Percentiles rank a stretch among this genome's conserved stretches.
phyloP scores from a whole-genome alignment of 1,284 basidiomycete genomes.

The Rugosomyces carneus region DNA sequence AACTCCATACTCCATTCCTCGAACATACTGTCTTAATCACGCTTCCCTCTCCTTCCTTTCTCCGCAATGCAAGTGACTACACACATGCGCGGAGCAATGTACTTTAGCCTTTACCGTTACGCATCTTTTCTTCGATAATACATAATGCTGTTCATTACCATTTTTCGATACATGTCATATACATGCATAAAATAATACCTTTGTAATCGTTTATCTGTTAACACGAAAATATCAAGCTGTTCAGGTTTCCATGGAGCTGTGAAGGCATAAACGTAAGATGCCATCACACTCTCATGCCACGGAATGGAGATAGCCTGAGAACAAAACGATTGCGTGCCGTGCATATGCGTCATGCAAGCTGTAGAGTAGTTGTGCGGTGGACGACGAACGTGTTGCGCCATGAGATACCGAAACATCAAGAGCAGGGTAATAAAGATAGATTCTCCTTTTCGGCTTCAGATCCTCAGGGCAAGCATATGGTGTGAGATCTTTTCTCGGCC shows the following conservation, averaged over 20 bases:
- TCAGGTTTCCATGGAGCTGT: not conserved
- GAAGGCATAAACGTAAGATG: not conserved
- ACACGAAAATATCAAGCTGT: not conserved
- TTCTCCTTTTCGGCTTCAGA: too few species aligned
- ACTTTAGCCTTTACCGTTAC: not conserved
- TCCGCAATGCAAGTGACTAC: not conserved
- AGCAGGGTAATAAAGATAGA: too few species aligned
- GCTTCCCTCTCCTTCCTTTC: not conserved
- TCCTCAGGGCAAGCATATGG: too few species aligned
- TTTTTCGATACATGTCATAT: not conserved
- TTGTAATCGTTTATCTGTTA: too few species aligned
- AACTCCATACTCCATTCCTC: not conserved
- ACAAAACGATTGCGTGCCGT: not conserved
- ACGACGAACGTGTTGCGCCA: too few species aligned
- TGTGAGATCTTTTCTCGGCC: too few species aligned
- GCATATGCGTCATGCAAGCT: too few species aligned
- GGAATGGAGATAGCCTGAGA: not conserved
- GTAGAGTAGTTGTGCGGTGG: too few species aligned
- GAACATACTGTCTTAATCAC: not conserved
- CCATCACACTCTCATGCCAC: not conserved
- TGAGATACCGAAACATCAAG: too few species aligned
- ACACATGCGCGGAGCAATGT: not conserved
- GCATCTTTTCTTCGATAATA: not conserved
- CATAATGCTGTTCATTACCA: not conserved
- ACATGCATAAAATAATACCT: not conserved